Base-by-base conservation (phyloP, 225 moss, liverwort and hornwort species). In the Sphagnum tenellum region DNA sequence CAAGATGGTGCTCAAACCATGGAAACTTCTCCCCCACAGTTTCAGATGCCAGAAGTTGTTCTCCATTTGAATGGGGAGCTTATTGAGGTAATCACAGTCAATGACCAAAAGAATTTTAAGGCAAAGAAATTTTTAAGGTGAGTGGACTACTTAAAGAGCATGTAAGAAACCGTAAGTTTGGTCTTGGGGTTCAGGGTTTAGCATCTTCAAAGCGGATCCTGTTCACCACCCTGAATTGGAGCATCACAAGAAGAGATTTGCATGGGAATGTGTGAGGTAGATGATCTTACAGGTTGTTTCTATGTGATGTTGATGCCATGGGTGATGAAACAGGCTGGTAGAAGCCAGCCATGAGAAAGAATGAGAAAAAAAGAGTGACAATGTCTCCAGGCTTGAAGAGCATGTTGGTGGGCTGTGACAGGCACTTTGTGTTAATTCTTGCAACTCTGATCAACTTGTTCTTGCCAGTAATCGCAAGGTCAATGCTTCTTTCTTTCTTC, bases 401-500 rank as follows among this genome's bases (percentile, higher is more conserved):
- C 45, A 67, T 65, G 7, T 50, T 64, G 71, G 70, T 80, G 71
- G 75, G 61, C 49, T 78, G 69, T 79, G 49, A 63, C 77, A 86
- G 86, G 82, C 79, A 65, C 77, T 86, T 70, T 86, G 86, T 74
- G 59, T 80, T 45, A 86, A 86, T 65, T 80, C 86, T 65, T 78
- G 82, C 60, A 65, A 86, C 67, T 78, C 82, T 52, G 77, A 83
- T 64, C 86, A 86, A 71, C 73, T 79, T 61, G 86, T 80, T 71
- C 82, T 86, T 62, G 82, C 86, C 71, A 86, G 79, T 64, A 82
- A 83, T 67, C 86, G 82, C 75, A 86, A 86, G 86, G 86, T 86
- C 73, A 62, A 47, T 3, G 45, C 9, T 62, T 44, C 47, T 12
- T 4, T 45, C 8, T 62, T 29, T 11, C 29, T 29, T 29, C 29